Conservation (phyloP, 2,329 filamentous ascomycete species). For the Ilyonectria robusta region DNA sequence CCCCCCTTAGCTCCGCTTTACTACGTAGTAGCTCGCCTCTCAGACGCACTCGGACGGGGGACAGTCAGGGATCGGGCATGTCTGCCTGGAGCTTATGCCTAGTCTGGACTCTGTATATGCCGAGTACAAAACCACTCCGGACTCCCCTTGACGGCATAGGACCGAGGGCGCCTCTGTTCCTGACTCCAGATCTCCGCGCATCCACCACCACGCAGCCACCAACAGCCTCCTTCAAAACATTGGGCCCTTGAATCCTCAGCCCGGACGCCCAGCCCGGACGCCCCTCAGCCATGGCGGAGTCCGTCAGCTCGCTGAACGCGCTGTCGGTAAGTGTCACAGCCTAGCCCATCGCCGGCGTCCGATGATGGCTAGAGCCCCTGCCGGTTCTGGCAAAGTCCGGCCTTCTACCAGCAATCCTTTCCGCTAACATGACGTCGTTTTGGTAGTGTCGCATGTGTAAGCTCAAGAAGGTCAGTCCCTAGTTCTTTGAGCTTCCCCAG, state of each 20-base stretch:
- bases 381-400: no score
- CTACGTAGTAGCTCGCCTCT: neutral
- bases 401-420: neutral
- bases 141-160: constrained; percentile 11
- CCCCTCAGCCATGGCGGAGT: constrained; percentile 4
- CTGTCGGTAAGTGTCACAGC: constrained; percentile 13
- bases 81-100: neutral
- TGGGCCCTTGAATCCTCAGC: neutral
- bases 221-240: neutral
- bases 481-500: neutral
- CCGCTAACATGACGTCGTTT: constrained; percentile 3
- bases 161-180: constrained; percentile 10
- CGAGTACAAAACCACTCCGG: constrained; percentile 16
- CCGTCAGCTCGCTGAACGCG: constrained; percentile 9
- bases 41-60: neutral
- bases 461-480: constrained; percentile 12
- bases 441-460: constrained; percentile 19
- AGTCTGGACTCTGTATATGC: neutral
- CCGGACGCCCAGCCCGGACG: constrained; percentile 12
- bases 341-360: no score
- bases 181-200: constrained; percentile 4
- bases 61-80: constrained; percentile 1
- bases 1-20: neutral
- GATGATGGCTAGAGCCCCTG: no score
- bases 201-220: neutral